phyloP scores from a whole-genome alignment of 257 asterid species.

The Solanum etuberosum region DNA sequence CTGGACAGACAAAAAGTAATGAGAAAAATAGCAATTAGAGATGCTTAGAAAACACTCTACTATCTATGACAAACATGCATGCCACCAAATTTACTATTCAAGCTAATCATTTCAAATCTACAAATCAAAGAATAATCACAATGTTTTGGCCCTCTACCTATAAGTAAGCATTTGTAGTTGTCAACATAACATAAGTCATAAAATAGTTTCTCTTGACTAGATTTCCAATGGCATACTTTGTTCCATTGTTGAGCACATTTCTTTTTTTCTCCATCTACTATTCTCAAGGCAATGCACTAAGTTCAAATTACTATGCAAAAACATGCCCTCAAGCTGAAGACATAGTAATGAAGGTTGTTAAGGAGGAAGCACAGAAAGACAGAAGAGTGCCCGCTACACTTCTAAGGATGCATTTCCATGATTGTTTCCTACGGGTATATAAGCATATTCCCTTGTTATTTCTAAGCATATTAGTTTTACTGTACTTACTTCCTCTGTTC shows the following conservation, averaged over 20 bases:
- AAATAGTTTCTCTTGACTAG: neutral
- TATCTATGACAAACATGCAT: constrained; percentile 1
- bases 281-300: constrained; percentile 12
- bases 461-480: neutral
- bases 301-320: constrained; percentile 20
- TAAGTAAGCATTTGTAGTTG: neutral
- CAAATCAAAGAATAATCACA: neutral
- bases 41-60: constrained; percentile 5
- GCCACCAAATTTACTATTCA: neutral
- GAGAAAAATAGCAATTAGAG: neutral
- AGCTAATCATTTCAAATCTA: neutral
- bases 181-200: neutral
- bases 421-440: constrained; percentile 68
- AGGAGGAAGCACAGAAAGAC: constrained; percentile 38
- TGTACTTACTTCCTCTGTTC: neutral
- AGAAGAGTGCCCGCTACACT: constrained; percentile 54
- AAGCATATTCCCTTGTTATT: neutral
- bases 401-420: constrained; percentile 83
- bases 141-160: neutral
- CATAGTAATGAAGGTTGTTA: constrained; percentile 27
- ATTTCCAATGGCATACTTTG: neutral
- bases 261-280: neutral
- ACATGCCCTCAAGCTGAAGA: constrained; percentile 48
- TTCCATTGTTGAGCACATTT: neutral
- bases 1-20: neutral